Percentiles rank a stretch among this genome's conserved stretches.
Evolutionary conservation across 331 rosid genomes (phyloP).

Genomic region (Quercus lobata): DNA sequence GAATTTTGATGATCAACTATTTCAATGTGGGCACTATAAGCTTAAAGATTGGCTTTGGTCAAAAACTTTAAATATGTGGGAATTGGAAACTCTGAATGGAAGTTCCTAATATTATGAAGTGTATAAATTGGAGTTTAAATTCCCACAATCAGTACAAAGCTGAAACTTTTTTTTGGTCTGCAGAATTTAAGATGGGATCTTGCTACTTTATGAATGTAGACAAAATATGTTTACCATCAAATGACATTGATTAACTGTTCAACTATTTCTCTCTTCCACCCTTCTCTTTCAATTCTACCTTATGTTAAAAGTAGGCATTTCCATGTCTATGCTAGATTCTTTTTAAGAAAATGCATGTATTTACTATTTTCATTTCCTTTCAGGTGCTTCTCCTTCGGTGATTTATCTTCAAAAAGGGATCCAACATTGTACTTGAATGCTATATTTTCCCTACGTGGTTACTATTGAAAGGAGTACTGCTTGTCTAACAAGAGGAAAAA

Average conservation of each 20-base stretch:
- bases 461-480: slow-evolving; percentile 50
- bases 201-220: neutral
- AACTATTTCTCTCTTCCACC: neutral
- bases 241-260: neutral
- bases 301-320: neutral
- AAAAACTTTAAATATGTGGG: neutral
- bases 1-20: neutral
- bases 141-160: too few species aligned
- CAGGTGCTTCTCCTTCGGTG: slow-evolving; percentile 90
- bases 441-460: slow-evolving; percentile 45
- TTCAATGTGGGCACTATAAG: neutral
- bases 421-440: slow-evolving; percentile 55
- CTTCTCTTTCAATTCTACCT: neutral
- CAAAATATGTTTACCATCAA: neutral
- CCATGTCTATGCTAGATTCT: neutral
- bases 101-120: too few species aligned
- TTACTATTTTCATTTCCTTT: slow-evolving; percentile 15
- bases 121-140: too few species aligned
- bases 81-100: neutral
- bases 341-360: neutral
- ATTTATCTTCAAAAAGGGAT: slow-evolving; percentile 69
- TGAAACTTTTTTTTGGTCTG: neutral
- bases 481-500: slow-evolving; percentile 25
- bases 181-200: neutral
- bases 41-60: neutral